Evolutionary conservation across 768 basidiomycete species (phyloP).

Genomic region (Nevesoporus exiguus): DNA sequence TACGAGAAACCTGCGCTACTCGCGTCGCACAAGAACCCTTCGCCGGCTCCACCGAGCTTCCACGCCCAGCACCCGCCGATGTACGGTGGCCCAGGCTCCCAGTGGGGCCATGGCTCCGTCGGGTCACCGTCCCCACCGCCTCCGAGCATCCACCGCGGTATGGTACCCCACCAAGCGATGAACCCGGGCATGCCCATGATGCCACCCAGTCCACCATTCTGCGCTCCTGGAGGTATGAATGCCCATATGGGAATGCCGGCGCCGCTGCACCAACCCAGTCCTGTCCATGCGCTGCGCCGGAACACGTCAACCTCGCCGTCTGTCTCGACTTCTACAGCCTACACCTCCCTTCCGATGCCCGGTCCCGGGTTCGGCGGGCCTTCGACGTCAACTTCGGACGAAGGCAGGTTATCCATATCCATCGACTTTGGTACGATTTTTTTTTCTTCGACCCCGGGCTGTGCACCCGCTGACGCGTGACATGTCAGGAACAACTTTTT

Average conservation of each 20-base stretch:
- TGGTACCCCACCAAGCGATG: neutral
- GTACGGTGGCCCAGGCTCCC: slow-evolving; percentile 25
- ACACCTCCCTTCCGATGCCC: neutral
- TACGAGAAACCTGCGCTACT: slow-evolving; percentile 43
- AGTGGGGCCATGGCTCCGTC: slow-evolving; percentile 15
- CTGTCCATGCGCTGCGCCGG: slow-evolving; percentile 22
- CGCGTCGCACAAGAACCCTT: slow-evolving; percentile 36
- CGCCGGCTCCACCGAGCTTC: slow-evolving; percentile 45
- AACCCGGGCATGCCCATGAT: neutral
- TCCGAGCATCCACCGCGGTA: slow-evolving; percentile 1
- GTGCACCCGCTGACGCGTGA: neutral
- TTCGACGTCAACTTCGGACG: slow-evolving; percentile 37
- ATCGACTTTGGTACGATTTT: slow-evolving; percentile 76
- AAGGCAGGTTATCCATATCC: slow-evolving; percentile 78
- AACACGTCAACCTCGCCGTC: slow-evolving; percentile 25
- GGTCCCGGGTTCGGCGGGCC: neutral
- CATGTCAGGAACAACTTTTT: slow-evolving; percentile 74
- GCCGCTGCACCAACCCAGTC: slow-evolving; percentile 28
- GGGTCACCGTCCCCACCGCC: slow-evolving; percentile 36
- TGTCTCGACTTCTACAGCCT: neutral
- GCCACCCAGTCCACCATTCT: neutral
- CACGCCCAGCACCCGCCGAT: slow-evolving; percentile 21
- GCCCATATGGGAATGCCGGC: neutral
- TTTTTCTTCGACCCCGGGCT: neutral
- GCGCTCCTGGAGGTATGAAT: neutral